phyloP scores from a whole-genome alignment of 164 flowering plant species.

The Berberis vulgaris region DNA sequence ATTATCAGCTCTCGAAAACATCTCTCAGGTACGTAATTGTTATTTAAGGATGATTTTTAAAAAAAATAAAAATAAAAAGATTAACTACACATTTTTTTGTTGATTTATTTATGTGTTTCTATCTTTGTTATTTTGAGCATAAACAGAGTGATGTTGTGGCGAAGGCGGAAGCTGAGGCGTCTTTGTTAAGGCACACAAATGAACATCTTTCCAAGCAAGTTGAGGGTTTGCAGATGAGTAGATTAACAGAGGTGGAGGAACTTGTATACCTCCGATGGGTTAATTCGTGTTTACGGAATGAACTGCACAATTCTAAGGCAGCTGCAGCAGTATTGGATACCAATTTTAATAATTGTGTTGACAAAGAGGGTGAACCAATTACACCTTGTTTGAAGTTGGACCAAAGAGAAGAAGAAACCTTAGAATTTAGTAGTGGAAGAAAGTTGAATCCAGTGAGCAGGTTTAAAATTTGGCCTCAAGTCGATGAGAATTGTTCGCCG shows the following conservation, averaged over 20 bases:
- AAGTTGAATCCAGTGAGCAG: constrained; percentile 38
- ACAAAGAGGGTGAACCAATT: constrained; percentile 1
- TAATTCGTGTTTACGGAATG: constrained; percentile 64
- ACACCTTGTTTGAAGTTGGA: not conserved
- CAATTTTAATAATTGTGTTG: constrained; percentile 26
- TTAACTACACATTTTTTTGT: not conserved
- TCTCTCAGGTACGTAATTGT: constrained; percentile 45
- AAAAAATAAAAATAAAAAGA: too few species aligned
- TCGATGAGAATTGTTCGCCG: constrained; percentile 18
- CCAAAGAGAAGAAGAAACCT: constrained; percentile 17
- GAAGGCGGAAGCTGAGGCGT: constrained; percentile 76
- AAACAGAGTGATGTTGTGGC: constrained; percentile 56
- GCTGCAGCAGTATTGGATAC: constrained; percentile 25
- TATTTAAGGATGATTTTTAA: too few species aligned
- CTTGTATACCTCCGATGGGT: constrained; percentile 84
- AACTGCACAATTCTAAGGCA: constrained; percentile 34
- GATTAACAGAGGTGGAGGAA: constrained; percentile 84
- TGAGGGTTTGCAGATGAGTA: constrained; percentile 69
- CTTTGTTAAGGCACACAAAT: constrained; percentile 53
- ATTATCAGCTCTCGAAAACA: constrained; percentile 36
- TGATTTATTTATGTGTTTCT: not conserved
- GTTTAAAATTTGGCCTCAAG: constrained; percentile 45
- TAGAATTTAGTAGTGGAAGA: constrained; percentile 25
- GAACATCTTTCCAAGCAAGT: constrained; percentile 79
- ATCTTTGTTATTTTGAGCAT: not conserved